Base-by-base conservation (phyloP, 2,329 filamentous ascomycete species). In the Aspergillus ochraceus region DNA sequence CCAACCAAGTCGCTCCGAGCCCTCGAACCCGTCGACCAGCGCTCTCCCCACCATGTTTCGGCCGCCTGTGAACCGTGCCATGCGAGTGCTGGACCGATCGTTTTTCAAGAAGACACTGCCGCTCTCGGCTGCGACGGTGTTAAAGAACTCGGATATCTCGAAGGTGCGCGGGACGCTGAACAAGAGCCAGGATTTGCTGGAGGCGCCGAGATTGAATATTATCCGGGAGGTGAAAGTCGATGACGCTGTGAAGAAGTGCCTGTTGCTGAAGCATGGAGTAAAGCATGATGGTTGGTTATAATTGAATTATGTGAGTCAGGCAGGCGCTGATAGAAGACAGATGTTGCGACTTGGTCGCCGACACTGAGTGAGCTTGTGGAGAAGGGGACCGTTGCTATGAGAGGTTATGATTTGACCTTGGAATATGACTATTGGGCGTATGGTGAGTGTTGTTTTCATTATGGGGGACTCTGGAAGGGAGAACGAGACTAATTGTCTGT, bases 361-460 rank as follows among this genome's bases (percentile, higher is more conserved):
- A 85, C 83, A 45, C 76, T 97, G 51, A 83, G 80, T 60, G 86
- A 91, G 63, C 86, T 91, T 36, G 85, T 92, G 4, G 81, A 88
- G 64, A 80, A 82, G 54, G 84, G 89, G 29, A 86, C 91, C 49
- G 77, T 97, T 30, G 84, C 83, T 19, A 76, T 98, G 36, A 80
- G 92, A 1, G 89, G 91, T 1, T 97, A 89, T 75, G 83, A 90
- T 61, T 77, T 98, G 59, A 79, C 85, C 39, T 82, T 98, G 60
- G 86, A 89, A 66, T 99, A 99, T 77, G 84, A 90, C 68, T 88
- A 93, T 76, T 98, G 92, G 91, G 89, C 82, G 54, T 94, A 96
- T 73, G 81, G 90, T 90, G 83, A 66, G 83, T 51, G 9, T 26
- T 11, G 8, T 6, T 17, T 9, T 30, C 49, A 55, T 51, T 12